Conservation (phyloP, 2,329 filamentous ascomycete species). For the Aspergillus sojae region DNA sequence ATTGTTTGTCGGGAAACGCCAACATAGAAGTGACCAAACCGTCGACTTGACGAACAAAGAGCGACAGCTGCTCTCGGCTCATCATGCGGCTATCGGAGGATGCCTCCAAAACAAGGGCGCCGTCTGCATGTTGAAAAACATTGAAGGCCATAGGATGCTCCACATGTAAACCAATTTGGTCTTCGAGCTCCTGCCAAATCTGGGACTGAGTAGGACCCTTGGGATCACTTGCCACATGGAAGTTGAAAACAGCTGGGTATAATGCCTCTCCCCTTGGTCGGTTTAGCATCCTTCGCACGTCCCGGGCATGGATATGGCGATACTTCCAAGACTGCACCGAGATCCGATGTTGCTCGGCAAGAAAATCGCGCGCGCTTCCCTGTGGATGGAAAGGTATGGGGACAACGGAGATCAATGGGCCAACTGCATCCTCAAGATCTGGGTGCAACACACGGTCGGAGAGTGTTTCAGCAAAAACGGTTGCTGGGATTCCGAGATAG, state of each 20-base stretch:
- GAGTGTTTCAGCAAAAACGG: conserved; percentile 36
- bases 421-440: conserved; percentile 31
- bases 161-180: conserved; percentile 39
- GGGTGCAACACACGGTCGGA: conserved; percentile 34
- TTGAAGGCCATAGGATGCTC: conserved; percentile 48
- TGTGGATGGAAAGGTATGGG: conserved; percentile 35
- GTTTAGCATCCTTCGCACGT: conserved; percentile 31
- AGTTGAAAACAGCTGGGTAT: conserved; percentile 39
- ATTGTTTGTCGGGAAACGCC: conserved; percentile 26
- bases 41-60: conserved; percentile 35
- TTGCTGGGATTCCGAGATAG: conserved; percentile 30
- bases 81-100: conserved; percentile 29
- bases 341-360: conserved; percentile 29
- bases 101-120: conserved; percentile 28
- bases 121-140: conserved; percentile 29
- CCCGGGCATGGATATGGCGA: conserved; percentile 33
- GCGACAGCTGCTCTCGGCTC: conserved; percentile 28
- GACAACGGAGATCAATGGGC: conserved; percentile 37
- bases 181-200: conserved; percentile 33
- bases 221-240: conserved; percentile 24
- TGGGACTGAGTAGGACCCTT: not conserved
- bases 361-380: conserved; percentile 27
- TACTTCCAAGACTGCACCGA: conserved; percentile 30
- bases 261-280: conserved; percentile 28
- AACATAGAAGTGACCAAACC: conserved; percentile 33